These are phyloP conservation scores for Kodamaea restingae DNA, from an alignment of 805 yeast genomes.

Conservation along the genomic window DNA sequence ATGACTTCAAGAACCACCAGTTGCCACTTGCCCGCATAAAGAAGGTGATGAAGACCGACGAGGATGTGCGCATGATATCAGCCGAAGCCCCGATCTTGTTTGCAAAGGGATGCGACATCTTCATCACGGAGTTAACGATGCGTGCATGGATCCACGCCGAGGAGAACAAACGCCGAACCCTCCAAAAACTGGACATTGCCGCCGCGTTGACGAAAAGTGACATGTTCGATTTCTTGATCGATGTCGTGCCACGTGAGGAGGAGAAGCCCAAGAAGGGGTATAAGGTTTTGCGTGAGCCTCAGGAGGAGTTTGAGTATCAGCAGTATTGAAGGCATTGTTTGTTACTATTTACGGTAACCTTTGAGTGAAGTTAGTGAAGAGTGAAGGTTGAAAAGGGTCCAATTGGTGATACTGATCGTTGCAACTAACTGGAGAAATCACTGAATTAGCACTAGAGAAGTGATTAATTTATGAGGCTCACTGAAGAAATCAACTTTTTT, in stretches of 20 bases:
- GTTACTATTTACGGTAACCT: no score
- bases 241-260: conserved; percentile 90
- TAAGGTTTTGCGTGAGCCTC: conserved; percentile 3
- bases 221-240: conserved; percentile 96
- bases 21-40: conserved; percentile 94
- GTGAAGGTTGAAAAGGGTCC: no score
- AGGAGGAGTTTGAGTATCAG: conserved; percentile 1
- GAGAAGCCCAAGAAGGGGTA: conserved; percentile 48
- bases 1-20: conserved; percentile 90
- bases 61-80: conserved; percentile 93
- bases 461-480: no score
- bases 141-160: conserved; percentile 99
- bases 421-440: no score
- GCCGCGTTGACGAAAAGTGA: conserved; percentile 92
- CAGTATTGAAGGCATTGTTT: not conserved
- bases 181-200: conserved; percentile 92
- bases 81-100: conserved; percentile 97
- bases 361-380: no score
- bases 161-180: conserved; percentile 88
- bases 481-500: no score
- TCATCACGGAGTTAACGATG: conserved; percentile 96
- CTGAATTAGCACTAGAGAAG: no score
- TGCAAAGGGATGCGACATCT: conserved; percentile 97
- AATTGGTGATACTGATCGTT: no score
- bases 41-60: conserved; percentile 97